A percentile compares a stretch with the other conserved stretches of the same genome.
These are phyloP conservation scores for Corymbia citriodora DNA, from an alignment of 441 rosid genomes.

Conservation along the genomic window DNA sequence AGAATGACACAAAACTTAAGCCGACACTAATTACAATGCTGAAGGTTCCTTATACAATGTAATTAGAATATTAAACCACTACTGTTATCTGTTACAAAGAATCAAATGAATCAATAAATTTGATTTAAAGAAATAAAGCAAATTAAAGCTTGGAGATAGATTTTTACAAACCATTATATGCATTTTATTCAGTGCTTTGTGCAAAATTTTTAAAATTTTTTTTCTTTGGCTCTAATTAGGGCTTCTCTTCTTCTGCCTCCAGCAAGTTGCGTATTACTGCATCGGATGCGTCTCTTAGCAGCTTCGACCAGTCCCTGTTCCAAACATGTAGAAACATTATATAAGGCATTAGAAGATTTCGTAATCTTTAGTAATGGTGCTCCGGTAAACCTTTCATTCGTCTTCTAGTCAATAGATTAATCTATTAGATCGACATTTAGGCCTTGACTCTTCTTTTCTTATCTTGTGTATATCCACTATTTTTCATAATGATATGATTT, in stretches of 20 bases:
- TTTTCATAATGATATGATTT: neutral
- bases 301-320: constrained; percentile 77
- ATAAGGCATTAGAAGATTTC: neutral
- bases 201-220: neutral
- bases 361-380: neutral
- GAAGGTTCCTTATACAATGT: neutral
- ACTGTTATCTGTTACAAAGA: neutral
- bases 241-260: constrained; percentile 35
- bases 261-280: constrained; percentile 55
- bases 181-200: neutral
- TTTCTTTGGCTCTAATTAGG: neutral
- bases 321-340: neutral
- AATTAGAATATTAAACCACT: neutral
- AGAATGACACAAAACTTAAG: neutral
- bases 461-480: neutral
- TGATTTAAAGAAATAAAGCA: neutral
- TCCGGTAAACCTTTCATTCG: neutral
- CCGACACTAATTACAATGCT: neutral
- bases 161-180: neutral
- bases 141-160: neutral
- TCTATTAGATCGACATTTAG: neutral
- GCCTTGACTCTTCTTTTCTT: neutral
- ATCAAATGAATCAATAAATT: neutral
- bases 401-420: neutral
- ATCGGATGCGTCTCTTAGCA: constrained; percentile 50